Percentiles rank a stretch among this genome's conserved stretches.
These are phyloP conservation scores for Plasmopara muralis DNA, from an alignment of 352 stramenopile genomes.

Conservation along the genomic window DNA sequence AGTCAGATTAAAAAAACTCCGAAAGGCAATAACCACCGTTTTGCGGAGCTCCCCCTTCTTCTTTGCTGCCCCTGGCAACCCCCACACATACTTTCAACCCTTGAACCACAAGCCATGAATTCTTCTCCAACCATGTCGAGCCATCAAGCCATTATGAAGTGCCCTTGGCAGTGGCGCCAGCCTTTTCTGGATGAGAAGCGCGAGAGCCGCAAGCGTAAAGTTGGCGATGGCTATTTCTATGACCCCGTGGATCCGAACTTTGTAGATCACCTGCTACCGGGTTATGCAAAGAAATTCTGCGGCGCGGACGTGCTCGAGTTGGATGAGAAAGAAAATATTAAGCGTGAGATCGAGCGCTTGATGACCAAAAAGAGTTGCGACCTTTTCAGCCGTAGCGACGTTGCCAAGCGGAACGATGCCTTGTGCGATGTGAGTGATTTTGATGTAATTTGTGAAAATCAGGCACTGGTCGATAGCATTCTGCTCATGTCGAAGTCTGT, in stretches of 20 bases:
- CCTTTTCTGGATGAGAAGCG: slow-evolving; percentile 80
- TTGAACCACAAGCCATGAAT: slow-evolving; percentile 30
- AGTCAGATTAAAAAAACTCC: slow-evolving; percentile 25
- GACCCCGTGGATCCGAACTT: slow-evolving; percentile 83
- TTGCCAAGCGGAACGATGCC: slow-evolving; percentile 18
- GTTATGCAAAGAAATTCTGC: slow-evolving; percentile 77
- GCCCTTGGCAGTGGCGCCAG: slow-evolving; percentile 81
- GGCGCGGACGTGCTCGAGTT: slow-evolving; percentile 49
- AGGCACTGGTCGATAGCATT: slow-evolving; percentile 69
- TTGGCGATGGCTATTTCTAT: slow-evolving; percentile 77
- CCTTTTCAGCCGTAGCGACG: slow-evolving; percentile 23
- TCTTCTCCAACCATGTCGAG: slow-evolving; percentile 41
- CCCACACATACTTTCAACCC: neutral
- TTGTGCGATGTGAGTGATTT: slow-evolving; percentile 18
- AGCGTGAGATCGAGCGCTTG: slow-evolving; percentile 75
- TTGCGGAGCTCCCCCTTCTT: slow-evolving; percentile 6
- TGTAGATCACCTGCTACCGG: slow-evolving; percentile 74
- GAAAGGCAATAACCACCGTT: slow-evolving; percentile 11
- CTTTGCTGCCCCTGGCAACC: slow-evolving; percentile 5
- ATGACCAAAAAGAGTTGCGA: slow-evolving; percentile 66
- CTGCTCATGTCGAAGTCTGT: slow-evolving; percentile 71
- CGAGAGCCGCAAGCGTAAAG: slow-evolving; percentile 78
- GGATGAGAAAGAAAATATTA: slow-evolving; percentile 78
- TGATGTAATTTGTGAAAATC: slow-evolving; percentile 47
- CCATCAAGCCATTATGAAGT: slow-evolving; percentile 85